Evolutionary conservation across 179 eudicot species (phyloP).

Genomic region (Spergularia azorica): DNA sequence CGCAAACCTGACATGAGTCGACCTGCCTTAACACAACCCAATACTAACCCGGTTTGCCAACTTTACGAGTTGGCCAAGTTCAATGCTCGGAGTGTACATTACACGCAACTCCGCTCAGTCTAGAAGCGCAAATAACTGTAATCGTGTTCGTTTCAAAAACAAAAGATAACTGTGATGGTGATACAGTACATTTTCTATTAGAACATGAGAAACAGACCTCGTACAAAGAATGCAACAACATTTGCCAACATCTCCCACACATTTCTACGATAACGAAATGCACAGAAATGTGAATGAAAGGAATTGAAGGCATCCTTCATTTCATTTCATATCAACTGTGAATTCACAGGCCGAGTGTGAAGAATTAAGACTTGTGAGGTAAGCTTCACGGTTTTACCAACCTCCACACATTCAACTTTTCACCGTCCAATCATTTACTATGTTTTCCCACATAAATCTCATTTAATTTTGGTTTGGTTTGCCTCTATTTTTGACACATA

Average conservation of each 20-base stretch:
- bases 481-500: neutral
- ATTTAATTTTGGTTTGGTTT: too few species aligned
- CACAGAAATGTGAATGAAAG: constrained; percentile 1
- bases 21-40: too few species aligned
- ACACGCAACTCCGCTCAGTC: too few species aligned
- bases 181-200: too few species aligned
- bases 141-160: too few species aligned
- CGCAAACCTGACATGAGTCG: too few species aligned
- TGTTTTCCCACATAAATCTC: neutral
- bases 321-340: constrained; percentile 7
- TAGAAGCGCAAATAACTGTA: too few species aligned
- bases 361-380: constrained; percentile 9
- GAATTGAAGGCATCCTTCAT: neutral
- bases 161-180: too few species aligned
- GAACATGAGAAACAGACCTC: too few species aligned
- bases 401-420: neutral
- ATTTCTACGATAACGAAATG: neutral
- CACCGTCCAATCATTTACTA: neutral
- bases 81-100: too few species aligned
- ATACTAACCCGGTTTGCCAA: too few species aligned
- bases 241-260: constrained; percentile 3
- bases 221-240: neutral
- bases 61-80: too few species aligned
- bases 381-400: constrained; percentile 16
- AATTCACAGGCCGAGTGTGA: constrained; percentile 22